A percentile compares a stretch with the other conserved stretches of the same genome.
These are phyloP conservation scores for Paraphoma chrysanthemicola DNA, from an alignment of 2,329 filamentous ascomycete genomes.

Conservation along the genomic window DNA sequence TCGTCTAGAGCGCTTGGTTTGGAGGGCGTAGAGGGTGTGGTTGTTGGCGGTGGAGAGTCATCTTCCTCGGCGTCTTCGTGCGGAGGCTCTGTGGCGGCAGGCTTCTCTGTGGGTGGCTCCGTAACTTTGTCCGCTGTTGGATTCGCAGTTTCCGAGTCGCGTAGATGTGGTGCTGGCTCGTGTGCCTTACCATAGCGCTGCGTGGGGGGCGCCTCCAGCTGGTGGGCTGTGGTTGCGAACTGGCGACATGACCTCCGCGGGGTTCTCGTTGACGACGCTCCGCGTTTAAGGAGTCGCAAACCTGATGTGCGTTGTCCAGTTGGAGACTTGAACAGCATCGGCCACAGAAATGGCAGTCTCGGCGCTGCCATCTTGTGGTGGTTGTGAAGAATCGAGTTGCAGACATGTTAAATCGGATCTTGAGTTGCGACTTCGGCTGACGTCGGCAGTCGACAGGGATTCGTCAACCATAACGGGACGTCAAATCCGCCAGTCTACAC, in stretches of 20 bases:
- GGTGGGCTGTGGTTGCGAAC: conserved; percentile 41
- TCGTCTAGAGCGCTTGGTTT: conserved; percentile 21
- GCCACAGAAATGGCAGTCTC: conserved; percentile 56
- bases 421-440: conserved; percentile 15
- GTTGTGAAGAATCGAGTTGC: conserved; percentile 2
- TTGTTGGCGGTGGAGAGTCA: conserved; percentile 22
- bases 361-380: conserved; percentile 50
- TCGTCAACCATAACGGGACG: conserved; percentile 16
- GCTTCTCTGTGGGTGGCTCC: conserved; percentile 6
- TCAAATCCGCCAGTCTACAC: conserved; percentile 6
- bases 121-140: conserved; percentile 6
- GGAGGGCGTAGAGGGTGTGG: conserved; percentile 18
- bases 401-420: conserved; percentile 5
- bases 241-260: conserved; percentile 22
- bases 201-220: conserved; percentile 35
- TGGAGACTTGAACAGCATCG: conserved; percentile 50
- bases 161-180: conserved; percentile 52
- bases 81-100: conserved; percentile 9
- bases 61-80: conserved; percentile 35
- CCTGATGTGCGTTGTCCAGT: conserved; percentile 27
- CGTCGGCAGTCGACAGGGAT: conserved; percentile 15
- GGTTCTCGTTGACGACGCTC: conserved; percentile 10
- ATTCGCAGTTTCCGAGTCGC: conserved; percentile 11
- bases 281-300: conserved; percentile 10
- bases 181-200: conserved; percentile 58